Conservation (phyloP, 2,329 filamentous ascomycete species). For the Fusarium xylarioides region DNA sequence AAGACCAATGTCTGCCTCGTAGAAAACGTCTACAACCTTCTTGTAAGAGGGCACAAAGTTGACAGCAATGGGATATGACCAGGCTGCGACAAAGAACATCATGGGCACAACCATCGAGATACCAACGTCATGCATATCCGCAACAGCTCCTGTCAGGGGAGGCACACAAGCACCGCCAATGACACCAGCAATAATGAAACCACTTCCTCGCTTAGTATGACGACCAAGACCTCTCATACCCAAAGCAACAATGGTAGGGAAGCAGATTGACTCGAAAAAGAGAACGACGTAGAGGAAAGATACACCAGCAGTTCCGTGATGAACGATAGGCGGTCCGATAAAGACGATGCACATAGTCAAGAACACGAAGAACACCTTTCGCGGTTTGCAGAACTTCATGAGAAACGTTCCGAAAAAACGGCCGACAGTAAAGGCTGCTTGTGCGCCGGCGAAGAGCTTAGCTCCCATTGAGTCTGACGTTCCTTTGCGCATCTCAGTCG, state of each 20-base stretch:
- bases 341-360: conserved; percentile 73
- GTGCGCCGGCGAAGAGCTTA: conserved; percentile 77
- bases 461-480: conserved; percentile 64
- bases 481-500: conserved; percentile 65
- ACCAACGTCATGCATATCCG: conserved; percentile 68
- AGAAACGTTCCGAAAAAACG: conserved; percentile 73
- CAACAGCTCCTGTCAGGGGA: conserved; percentile 73
- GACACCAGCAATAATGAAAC: conserved; percentile 74
- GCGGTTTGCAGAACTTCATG: conserved; percentile 73
- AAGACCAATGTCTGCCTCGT: conserved; percentile 56
- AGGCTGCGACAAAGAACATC: conserved; percentile 64
- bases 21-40: conserved; percentile 68
- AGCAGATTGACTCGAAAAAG: conserved; percentile 84
- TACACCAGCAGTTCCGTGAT: conserved; percentile 58
- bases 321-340: conserved; percentile 58
- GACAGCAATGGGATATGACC: conserved; percentile 65
- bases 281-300: conserved; percentile 74
- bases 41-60: conserved; percentile 75
- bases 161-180: conserved; percentile 78
- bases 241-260: conserved; percentile 82
- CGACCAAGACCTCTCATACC: conserved; percentile 79
- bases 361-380: conserved; percentile 74
- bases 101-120: conserved; percentile 74
- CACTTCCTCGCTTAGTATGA: conserved; percentile 80
- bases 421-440: conserved; percentile 76